Base-by-base conservation (phyloP, 768 basidiomycete species). In the Auriscalpium microsporum region DNA sequence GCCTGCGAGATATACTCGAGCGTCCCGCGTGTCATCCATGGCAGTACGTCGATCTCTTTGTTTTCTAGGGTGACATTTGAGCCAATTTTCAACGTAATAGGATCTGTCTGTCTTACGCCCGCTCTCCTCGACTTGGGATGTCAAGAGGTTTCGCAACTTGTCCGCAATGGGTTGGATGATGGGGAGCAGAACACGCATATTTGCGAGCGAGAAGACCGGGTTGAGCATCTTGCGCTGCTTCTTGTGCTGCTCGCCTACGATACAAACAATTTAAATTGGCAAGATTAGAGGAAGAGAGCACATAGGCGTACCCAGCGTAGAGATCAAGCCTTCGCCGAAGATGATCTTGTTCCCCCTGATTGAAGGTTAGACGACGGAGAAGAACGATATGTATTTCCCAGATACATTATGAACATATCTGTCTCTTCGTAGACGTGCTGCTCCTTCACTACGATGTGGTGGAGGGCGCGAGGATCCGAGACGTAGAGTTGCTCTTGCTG, bases 1-100 rank as follows among this genome's bases (percentile, higher is more conserved):
- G 58, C 63, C 52, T 64, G 61, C 2, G 58, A 57, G n/a, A 65
- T 58, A 10, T 62, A 56, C 44, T 65, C 64, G 1, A 65, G 50
- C n/a, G 64, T 60, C 17, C 50, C 17, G 5, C 59, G 52, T 14
- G 50, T 52, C 55, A 63, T 59, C 59, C 61, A 65, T 9, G 45
- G 42, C 11, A 58, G 23, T 5, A 65, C 14, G 37, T 65, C 49
- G 34, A 64, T 50, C 38, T 63, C 60, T 37, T 42, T 6, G 48
- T 42, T 34, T 54, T 44, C 51, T 55, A 28, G 8, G 17, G 13
- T 48, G 28, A 5, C 2, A 8, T 33, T 6, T 19, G 5, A 28
- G 33, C 28, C 28, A 28, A 3, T 28, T 28, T 28, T 2, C 21
- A 21, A 21, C 3, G 21, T 21, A 28, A 7, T 7, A 4, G 28